Evolutionary conservation across 176 grass and related monocot species (phyloP), one percentile per base, ranked within the genome.

Genomic region (Lolium perenne): DNA sequence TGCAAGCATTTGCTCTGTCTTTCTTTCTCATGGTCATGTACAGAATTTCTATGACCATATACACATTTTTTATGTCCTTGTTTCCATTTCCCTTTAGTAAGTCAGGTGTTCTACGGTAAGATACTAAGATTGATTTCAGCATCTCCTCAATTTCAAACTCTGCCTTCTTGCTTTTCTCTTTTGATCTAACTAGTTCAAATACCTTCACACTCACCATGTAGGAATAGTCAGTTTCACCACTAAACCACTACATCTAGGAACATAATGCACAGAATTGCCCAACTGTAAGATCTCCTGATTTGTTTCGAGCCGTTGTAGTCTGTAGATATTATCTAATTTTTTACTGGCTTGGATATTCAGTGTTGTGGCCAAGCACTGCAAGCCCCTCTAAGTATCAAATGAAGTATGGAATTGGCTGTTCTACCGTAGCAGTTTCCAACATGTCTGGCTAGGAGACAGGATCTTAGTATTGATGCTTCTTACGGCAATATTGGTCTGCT

Each of bases 341-440:
- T 92, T 92, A 74, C 83, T 89, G 83, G 82, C 83, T 95, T 95
- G 85, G 80, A 95, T 95, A 82, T 95, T 89, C 91, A 91, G 83
- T 95, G 73, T 88, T 86, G 85, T 91, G 86, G 67, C 80, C 86
- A 87, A 92, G 84, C 86, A 93, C 86, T 87, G 84, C 88, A 91
- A 91, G 77, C 77, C 90, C 86, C 86, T 82, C 51, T 84, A 89
- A 84, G 84, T 85, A 76, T 89, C 83, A 90, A 90, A 83, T 83
- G 89, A 83, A 88, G 93, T 88, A 75, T 88, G 61, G 82, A 91
- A 62, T 86, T 91, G 86, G 29, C 86, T 92, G 71, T 90, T 90
- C 48, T 95, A 78, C 88, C 76, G 56, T 87, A 80, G 85, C 84
- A 85, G 43, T 90, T 80, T 74, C 86, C 88, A 92, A 84, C 54